A percentile compares a stretch with the other conserved stretches of the same genome.
These are phyloP conservation scores for Boletus sp. DNA, from an alignment of 768 basidiomycete species.

Conservation along the genomic window DNA sequence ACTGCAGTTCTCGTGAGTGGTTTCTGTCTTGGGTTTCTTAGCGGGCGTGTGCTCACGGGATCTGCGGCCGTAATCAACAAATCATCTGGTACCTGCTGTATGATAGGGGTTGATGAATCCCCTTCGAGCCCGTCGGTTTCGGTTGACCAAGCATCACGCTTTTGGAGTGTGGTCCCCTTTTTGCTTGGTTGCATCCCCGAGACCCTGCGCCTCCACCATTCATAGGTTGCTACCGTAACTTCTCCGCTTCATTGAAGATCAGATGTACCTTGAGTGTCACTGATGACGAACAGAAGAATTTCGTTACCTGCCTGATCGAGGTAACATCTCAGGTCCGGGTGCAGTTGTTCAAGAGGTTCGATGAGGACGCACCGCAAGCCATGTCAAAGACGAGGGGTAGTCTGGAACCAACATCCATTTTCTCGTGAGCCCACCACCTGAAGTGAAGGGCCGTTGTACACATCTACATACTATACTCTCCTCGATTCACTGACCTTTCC, in stretches of 20 bases:
- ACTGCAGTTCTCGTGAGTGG: constrained; percentile 38
- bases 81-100: constrained; percentile 14
- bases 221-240: constrained; percentile 54
- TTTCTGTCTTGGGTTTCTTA: background rate
- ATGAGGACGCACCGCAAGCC: constrained; percentile 27
- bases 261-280: constrained; percentile 3
- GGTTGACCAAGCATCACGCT: background rate
- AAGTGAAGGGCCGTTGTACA: constrained; percentile 12
- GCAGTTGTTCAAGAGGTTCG: background rate
- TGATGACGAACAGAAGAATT: constrained; percentile 20
- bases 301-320: constrained; percentile 23
- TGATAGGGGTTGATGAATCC: background rate
- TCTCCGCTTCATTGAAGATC: constrained; percentile 49
- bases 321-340: background rate
- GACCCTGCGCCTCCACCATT: constrained; percentile 54
- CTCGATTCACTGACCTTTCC: constrained; percentile 38
- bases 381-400: constrained; percentile 28
- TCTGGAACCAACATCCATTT: constrained; percentile 6
- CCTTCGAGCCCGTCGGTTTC: background rate
- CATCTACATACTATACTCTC: background rate
- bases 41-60: constrained; percentile 17
- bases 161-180: constrained; percentile 1
- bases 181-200: constrained; percentile 22
- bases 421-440: constrained; percentile 29
- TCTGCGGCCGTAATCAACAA: constrained; percentile 25